phyloP scores from a whole-genome alignment of 257 asterid species.

The Verbascum thapsus region DNA sequence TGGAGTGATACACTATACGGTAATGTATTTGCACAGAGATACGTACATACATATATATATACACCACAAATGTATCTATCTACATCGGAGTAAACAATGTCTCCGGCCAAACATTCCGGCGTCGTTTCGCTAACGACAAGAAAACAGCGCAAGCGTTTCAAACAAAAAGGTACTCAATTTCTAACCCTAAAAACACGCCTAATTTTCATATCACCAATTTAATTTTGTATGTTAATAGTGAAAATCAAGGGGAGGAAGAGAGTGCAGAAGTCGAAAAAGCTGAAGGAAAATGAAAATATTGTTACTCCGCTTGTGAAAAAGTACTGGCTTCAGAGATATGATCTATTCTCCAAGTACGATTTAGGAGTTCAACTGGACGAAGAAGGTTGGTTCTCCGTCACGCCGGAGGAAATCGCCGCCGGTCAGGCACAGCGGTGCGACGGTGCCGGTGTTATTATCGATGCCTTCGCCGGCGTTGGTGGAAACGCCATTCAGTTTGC shows the following conservation, averaged over 20 bases:
- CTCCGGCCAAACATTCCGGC: constrained; percentile 13
- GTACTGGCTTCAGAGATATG: constrained; percentile 82
- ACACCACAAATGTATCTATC: background rate
- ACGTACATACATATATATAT: too few relatives aligned
- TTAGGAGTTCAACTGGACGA: constrained; percentile 77
- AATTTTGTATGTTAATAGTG: constrained; percentile 29
- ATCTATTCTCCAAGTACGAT: constrained; percentile 73
- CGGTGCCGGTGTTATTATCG: constrained; percentile 66
- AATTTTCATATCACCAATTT: background rate
- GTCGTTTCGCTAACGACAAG: constrained; percentile 17
- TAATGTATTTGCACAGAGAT: background rate
- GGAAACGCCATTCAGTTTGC: constrained; percentile 92
- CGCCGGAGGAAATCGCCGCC: constrained; percentile 84
- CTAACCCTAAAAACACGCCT: background rate
- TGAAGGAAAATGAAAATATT: constrained; percentile 40
- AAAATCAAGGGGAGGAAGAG: constrained; percentile 40
- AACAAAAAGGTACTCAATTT: constrained; percentile 46
- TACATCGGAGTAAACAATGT: constrained; percentile 26
- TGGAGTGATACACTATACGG: background rate
- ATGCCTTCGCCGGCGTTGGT: constrained; percentile 82
- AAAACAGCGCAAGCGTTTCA: constrained; percentile 45
- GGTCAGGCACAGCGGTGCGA: constrained; percentile 69
- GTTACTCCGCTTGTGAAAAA: constrained; percentile 67
- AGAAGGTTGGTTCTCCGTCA: constrained; percentile 97
- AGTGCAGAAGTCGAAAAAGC: constrained; percentile 22